Percentiles rank a stretch among this genome's conserved stretches.
These are phyloP conservation scores for Phaseolus lunatus DNA, from an alignment of 306 rosid species.

Conservation along the genomic window DNA sequence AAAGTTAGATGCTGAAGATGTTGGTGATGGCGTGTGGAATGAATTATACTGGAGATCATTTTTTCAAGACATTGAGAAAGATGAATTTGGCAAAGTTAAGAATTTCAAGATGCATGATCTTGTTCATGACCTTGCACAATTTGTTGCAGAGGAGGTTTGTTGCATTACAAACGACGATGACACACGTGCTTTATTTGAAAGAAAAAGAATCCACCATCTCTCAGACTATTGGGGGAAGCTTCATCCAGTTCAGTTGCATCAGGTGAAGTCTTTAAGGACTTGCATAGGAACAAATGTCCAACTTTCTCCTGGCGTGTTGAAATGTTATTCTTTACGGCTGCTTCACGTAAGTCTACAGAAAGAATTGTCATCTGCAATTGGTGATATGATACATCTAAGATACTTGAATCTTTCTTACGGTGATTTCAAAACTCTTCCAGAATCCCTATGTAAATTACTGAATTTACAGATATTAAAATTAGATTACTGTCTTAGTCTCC, in stretches of 20 bases:
- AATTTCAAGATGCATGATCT: conserved; percentile 24
- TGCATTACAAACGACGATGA: neutral
- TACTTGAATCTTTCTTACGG: too few relatives aligned
- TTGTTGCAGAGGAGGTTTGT: neutral
- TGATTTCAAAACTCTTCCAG: too few relatives aligned
- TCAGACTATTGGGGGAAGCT: neutral
- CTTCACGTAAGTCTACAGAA: fast-evolving
- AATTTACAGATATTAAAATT: neutral
- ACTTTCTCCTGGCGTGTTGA: neutral
- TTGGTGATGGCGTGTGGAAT: conserved; percentile 26
- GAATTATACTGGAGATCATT: conserved; percentile 43
- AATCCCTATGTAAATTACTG: neutral
- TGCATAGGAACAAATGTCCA: too few relatives aligned
- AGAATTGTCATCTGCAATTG: neutral
- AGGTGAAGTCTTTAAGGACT: neutral
- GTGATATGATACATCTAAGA: too few relatives aligned
- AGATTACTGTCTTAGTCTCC: neutral
- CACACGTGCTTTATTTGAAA: neutral
- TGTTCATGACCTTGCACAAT: conserved; percentile 41
- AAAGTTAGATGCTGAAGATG: conserved; percentile 9
- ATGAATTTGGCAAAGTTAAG: neutral
- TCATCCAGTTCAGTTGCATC: neutral
- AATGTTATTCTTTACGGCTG: conserved; percentile 14
- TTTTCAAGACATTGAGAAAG: conserved; percentile 10
- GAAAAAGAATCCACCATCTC: conserved; percentile 30